phyloP scores from a whole-genome alignment of 2,329 filamentous ascomycete genomes.

The Exserohilum rostratum region DNA sequence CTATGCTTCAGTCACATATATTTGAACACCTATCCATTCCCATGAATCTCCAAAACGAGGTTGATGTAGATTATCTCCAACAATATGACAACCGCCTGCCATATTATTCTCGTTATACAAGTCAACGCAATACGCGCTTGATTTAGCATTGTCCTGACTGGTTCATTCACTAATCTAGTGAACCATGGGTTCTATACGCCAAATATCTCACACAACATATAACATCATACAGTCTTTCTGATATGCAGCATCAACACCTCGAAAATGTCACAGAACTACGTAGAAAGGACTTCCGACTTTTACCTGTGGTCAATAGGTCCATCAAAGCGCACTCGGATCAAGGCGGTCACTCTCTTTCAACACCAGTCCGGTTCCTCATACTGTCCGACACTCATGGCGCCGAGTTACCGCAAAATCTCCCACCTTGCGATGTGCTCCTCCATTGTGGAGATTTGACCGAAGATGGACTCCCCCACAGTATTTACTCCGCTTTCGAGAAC shows the following conservation, averaged over 20 bases:
- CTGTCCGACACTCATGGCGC: slow-evolving; percentile 51
- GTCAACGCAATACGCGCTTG: neutral
- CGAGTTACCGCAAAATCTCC: slow-evolving; percentile 47
- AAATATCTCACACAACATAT: neutral
- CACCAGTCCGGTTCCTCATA: slow-evolving; percentile 42
- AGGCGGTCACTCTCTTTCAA: neutral
- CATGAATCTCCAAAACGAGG: neutral
- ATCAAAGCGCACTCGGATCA: neutral
- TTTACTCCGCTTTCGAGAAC: slow-evolving; percentile 52
- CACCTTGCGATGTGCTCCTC: slow-evolving; percentile 59
- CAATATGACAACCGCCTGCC: neutral
- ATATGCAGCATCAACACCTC: neutral
- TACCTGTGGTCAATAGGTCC: neutral
- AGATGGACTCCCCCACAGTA: slow-evolving; percentile 55
- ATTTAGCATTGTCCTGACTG: neutral
- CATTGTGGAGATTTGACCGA: slow-evolving; percentile 65
- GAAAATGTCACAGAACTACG: neutral
- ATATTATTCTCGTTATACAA: neutral
- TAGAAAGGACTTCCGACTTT: neutral
- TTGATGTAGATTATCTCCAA: neutral
- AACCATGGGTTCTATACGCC: neutral
- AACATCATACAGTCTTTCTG: neutral
- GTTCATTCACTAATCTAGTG: neutral
- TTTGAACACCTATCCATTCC: neutral
- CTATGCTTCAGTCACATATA: neutral